Conservation (phyloP, 768 basidiomycete genomes). For the Tricholoma bakamatsutake region DNA sequence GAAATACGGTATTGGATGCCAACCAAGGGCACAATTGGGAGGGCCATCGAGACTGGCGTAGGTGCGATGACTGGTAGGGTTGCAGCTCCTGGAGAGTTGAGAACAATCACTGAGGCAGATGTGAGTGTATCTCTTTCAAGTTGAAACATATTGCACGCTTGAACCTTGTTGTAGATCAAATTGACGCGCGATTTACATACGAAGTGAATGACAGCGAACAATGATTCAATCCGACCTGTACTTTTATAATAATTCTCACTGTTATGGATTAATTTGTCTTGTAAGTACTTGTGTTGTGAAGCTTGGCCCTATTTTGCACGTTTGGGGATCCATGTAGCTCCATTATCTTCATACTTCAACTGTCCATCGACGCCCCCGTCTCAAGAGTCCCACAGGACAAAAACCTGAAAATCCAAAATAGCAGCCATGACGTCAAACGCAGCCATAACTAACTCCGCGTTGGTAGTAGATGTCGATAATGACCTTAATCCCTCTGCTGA, state of each 20-base stretch:
- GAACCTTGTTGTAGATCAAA: conserved; percentile 31
- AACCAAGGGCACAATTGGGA: conserved; percentile 51
- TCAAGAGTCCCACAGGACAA: not conserved
- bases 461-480: not conserved
- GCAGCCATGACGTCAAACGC: not conserved
- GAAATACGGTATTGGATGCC: conserved; percentile 82
- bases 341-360: too few species aligned
- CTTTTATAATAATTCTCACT: not conserved
- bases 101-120: conserved; percentile 70
- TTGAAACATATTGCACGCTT: not conserved
- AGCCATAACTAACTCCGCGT: not conserved
- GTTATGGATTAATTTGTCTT: not conserved
- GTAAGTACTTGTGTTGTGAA: not conserved
- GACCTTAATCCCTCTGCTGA: not conserved
- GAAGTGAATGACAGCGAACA: conserved; percentile 14
- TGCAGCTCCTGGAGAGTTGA: conserved; percentile 68
- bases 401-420: not conserved
- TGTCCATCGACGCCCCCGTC: not conserved
- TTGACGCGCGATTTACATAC: conserved; percentile 33
- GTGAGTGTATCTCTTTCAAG: conserved; percentile 30
- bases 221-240: not conserved
- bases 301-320: not conserved
- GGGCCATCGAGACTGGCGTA: conserved; percentile 54
- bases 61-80: conserved; percentile 56
- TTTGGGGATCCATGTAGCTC: too few species aligned